Evolutionary conservation across 75 land plant genomes (phyloP), one percentile per base, ranked within the genome.

Genomic region (Cupressus sempervirens): DNA sequence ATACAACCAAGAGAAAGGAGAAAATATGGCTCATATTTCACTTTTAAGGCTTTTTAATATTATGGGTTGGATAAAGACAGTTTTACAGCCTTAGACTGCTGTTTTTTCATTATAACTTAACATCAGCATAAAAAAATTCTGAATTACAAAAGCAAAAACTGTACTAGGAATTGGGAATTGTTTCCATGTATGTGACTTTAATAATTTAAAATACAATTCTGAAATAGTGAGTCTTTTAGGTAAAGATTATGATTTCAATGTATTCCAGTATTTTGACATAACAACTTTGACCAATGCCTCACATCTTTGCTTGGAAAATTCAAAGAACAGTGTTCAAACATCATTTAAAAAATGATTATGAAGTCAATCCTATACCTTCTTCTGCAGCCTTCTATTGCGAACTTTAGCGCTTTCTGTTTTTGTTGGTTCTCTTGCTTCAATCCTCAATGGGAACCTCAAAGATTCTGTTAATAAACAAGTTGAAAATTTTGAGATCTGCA

Each of bases 371-470:
- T 34, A 72, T 76, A 93, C 93, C 90, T 90, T 92, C 87, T 86
- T 92, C 80, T 76, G 88, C 80, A 89, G 70, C 38, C 93, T 89
- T 76, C 91, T 72, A 65, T 91, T 91, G 41, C 90, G 89, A 26
- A 88, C 67, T 77, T 90, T 91, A n/a, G 89, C 85, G 83, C 89
- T 87, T 65, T 92, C 95, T 30, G 58, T 89, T 50, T 88, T 35
- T 0, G 91, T 65, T 80, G 86, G 88, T 67, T 84, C 92, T 85
- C 83, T 88, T 14, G 93, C 93, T 86, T 89, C 91, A 68, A 88
- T 72, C 45, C 84, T 80, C 88, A 88, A 7, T 76, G 15, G 80
- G 16, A 35, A 18, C 80, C 80, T 34, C 6, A 20, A 76, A 38
- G 41, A 35, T 76, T 76, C 80, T 76, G 80, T 38, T 9, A 76